phyloP scores from a whole-genome alignment of 768 basidiomycete genomes.

The Termitomyces sp. region DNA sequence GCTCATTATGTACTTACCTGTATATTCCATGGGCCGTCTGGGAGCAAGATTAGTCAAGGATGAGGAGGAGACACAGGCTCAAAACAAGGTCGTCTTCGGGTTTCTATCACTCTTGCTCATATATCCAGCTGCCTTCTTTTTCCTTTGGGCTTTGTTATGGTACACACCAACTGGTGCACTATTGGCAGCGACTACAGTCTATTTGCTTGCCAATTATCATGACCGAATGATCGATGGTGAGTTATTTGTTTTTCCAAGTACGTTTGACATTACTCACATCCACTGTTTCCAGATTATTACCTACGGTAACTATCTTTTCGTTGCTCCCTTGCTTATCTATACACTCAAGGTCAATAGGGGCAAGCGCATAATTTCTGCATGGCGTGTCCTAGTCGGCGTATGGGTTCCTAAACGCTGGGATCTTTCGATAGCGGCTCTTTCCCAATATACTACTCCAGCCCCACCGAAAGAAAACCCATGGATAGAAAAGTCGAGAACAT shows the following conservation, averaged over 20 bases:
- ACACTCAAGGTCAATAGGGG: slow-evolving; percentile 43
- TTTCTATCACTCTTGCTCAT: slow-evolving; percentile 65
- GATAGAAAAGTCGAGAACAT: slow-evolving; percentile 45
- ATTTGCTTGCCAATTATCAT: slow-evolving; percentile 81
- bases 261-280: slow-evolving; percentile 14
- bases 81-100: slow-evolving; percentile 94
- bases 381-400: slow-evolving; percentile 93
- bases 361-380: slow-evolving; percentile 87
- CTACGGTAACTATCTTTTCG: slow-evolving; percentile 49
- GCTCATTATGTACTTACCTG: slow-evolving; percentile 75
- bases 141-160: slow-evolving; percentile 79
- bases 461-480: slow-evolving; percentile 67
- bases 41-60: slow-evolving; percentile 73
- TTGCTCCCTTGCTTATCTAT: slow-evolving; percentile 1
- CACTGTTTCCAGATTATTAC: slow-evolving; percentile 53
- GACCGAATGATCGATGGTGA: slow-evolving; percentile 78
- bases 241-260: slow-evolving; percentile 18
- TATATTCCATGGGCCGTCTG: slow-evolving; percentile 74
- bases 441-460: slow-evolving; percentile 63
- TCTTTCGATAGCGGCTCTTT: slow-evolving; percentile 64
- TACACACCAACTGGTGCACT: slow-evolving; percentile 71
- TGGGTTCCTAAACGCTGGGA: slow-evolving; percentile 89
- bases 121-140: slow-evolving; percentile 81
- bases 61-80: slow-evolving; percentile 93
- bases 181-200: slow-evolving; percentile 62